Percentiles rank a stretch among this genome's conserved stretches.
Conservation (phyloP, 805 yeast genomes). For the Hanseniaspora lindneri region DNA sequence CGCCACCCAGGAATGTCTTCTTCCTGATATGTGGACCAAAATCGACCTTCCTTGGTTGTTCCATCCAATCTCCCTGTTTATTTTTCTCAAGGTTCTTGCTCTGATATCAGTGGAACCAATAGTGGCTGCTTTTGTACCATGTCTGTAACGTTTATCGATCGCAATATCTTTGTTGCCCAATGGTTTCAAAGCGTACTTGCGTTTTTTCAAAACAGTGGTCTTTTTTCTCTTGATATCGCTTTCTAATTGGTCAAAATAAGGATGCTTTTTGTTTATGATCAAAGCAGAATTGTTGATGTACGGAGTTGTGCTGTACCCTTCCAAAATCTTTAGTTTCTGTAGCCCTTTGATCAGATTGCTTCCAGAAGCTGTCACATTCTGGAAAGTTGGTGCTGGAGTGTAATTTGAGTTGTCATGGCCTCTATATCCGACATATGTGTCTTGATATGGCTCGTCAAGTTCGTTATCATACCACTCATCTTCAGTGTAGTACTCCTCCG, state of each 20-base stretch:
- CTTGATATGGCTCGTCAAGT: conserved; percentile 14
- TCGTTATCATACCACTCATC: conserved; percentile 30
- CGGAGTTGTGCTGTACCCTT: conserved; percentile 28
- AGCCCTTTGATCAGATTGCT: conserved; percentile 1
- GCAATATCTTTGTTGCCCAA: neutral
- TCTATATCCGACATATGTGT: conserved; percentile 11
- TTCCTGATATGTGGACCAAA: conserved; percentile 54
- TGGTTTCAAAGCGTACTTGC: neutral
- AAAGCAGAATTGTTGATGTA: conserved; percentile 25
- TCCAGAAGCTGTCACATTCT: conserved; percentile 1
- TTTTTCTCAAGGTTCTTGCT: conserved; percentile 22
- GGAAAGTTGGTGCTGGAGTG: neutral
- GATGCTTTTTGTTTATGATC: conserved; percentile 23
- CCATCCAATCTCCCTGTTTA: conserved; percentile 24
- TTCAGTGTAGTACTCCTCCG: conserved; percentile 25
- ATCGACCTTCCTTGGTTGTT: conserved; percentile 35
- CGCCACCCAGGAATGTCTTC: conserved; percentile 73
- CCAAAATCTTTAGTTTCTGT: conserved; percentile 3
- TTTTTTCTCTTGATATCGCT: conserved; percentile 4
- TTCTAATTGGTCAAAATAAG: conserved; percentile 19
- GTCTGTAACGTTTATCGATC: conserved; percentile 5
- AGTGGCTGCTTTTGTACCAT: conserved; percentile 8
- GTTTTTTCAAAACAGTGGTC: neutral
- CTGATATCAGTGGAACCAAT: conserved; percentile 7
- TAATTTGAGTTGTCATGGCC: neutral